Conservation (phyloP, 164 flowering plant genomes). For the Annona squamosa region DNA sequence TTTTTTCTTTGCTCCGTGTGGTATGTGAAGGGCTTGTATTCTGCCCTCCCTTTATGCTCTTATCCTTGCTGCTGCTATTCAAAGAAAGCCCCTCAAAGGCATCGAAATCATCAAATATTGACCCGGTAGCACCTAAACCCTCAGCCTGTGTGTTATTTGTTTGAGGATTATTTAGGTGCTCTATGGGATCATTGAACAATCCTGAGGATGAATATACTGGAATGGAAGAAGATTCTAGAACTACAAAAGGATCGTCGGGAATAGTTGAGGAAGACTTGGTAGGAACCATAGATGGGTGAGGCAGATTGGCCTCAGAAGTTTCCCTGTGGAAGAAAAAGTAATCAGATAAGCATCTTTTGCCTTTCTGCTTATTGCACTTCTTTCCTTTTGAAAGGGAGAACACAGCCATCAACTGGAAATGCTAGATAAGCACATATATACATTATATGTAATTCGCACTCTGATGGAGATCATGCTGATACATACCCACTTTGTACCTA, state of each 20-base stretch:
- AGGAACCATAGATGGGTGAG: background rate
- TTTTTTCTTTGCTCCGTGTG: slow-evolving; percentile 21
- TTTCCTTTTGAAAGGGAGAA: no score
- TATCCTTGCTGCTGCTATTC: background rate
- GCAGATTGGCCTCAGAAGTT: background rate
- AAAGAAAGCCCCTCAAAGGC: background rate
- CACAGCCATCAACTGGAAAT: no score
- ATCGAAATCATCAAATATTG: background rate
- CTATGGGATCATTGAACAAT: background rate
- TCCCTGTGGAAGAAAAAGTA: background rate
- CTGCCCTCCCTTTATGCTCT: background rate
- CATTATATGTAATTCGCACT: no score
- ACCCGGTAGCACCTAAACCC: background rate
- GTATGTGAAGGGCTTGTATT: background rate
- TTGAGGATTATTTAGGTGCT: background rate
- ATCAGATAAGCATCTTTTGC: no score
- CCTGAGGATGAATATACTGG: slow-evolving; percentile 1
- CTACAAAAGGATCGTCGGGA: background rate
- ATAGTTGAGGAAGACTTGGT: background rate
- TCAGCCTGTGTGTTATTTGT: background rate
- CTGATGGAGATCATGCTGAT: no score
- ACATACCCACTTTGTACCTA: no score
- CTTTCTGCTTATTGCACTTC: no score
- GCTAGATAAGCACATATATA: no score
- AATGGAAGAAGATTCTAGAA: background rate